A percentile compares a stretch with the other conserved stretches of the same genome.
These are phyloP conservation scores for Candida piceae DNA, from an alignment of 805 yeast genomes.

Conservation along the genomic window DNA sequence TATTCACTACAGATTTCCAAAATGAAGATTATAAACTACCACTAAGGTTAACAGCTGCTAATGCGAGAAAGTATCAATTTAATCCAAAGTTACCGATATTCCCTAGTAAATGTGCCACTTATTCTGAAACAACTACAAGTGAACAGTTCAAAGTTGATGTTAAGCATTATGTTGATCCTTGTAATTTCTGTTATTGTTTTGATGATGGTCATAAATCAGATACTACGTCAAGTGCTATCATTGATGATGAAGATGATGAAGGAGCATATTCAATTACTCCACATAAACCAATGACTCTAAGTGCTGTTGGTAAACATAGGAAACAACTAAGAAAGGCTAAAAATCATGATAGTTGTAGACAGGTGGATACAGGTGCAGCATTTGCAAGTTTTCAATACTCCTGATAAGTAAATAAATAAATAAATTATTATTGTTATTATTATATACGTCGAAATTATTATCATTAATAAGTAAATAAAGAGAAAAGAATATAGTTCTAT, in stretches of 20 bases:
- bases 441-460: background rate
- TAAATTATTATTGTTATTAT: no score
- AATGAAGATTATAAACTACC: constrained; percentile 19
- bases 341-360: background rate
- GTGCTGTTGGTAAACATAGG: background rate
- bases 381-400: constrained; percentile 12
- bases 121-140: constrained; percentile 19
- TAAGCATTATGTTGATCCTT: constrained; percentile 17
- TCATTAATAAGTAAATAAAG: no score
- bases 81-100: constrained; percentile 19
- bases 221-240: background rate
- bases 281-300: background rate
- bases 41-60: constrained; percentile 8
- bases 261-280: background rate
- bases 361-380: background rate
- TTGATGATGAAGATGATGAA: constrained; percentile 3
- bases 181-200: constrained; percentile 15
- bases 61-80: constrained; percentile 12
- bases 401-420: constrained; percentile 2
- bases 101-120: constrained; percentile 10
- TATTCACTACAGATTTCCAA: constrained; percentile 22
- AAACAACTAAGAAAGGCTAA: constrained; percentile 1
- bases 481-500: constrained; percentile 9
- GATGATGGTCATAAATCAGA: background rate
- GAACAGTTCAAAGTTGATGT: constrained; percentile 22